Base-by-base conservation (phyloP, 768 basidiomycete genomes). In the Mrakia gelida region DNA sequence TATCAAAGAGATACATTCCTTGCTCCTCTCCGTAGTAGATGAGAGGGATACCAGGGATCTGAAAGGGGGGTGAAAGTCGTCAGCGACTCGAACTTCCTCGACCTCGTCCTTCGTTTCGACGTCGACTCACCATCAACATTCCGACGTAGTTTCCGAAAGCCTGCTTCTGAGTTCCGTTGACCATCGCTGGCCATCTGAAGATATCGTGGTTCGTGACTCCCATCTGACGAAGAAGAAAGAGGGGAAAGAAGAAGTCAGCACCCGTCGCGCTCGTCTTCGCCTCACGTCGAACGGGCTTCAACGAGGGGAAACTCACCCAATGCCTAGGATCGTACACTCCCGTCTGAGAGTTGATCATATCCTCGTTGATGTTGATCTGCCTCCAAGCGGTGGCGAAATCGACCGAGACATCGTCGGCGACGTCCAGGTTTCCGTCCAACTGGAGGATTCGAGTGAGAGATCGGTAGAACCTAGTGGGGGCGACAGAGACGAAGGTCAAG, bases 121-220 rank as follows among this genome's bases (percentile, higher is more conserved):
- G 59, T 59, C 26, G 1, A 59, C 59, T 59, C 26, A 59, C 59
- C 38, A 95, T 86, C 80, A 96, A 82, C 45, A 88, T 87, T 49
- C 90, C 89, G 80, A 96, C 87, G 82, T 95, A 95, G 15, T 91
- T 89, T 0, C 88, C 94, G 73, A 95, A 83, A 16, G 88, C 91
- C 78, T 91, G 91, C 81, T 88, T 88, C 81, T 92, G 89, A 0
- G 91, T 92, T n/a, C 95, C 95, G 81, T 94, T 92, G 82, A 91
- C 73, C 67, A 79, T 75, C 84, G 92, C 90, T 4, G 93, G 94
- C 95, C 94, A 97, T 76, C 95, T 88, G 87, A 92, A 97, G 18
- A 97, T 89, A 87, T 96, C 95, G 86, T 95, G 95, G 82, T 96
- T 95, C 82, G 92, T 92, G 23, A 90, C 90, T 52, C 94, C 95